Conservation (phyloP, 2,329 filamentous ascomycete species). For the Capronia coronata region DNA sequence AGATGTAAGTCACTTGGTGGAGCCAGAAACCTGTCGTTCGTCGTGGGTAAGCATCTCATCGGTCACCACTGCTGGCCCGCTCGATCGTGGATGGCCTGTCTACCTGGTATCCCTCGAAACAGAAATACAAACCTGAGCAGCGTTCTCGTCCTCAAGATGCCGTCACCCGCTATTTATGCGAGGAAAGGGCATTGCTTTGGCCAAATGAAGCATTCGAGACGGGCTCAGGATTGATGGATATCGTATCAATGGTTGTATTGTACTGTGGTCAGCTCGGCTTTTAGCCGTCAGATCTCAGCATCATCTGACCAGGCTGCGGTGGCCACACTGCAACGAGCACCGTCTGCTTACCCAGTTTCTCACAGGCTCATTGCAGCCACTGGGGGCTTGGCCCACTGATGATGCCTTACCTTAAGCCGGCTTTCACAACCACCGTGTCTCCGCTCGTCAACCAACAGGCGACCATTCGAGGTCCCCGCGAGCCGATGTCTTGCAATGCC, state of each 20-base stretch:
- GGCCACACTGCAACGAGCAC: neutral
- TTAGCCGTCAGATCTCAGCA: neutral
- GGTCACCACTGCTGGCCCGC: neutral
- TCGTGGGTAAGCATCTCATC: neutral
- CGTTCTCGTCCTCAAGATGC: neutral
- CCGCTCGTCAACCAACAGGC: neutral
- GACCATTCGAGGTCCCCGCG: neutral
- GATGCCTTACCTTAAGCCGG: neutral
- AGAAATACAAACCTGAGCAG: neutral
- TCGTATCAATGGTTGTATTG: too few relatives aligned
- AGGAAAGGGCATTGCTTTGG: neutral
- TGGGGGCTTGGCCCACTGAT: neutral
- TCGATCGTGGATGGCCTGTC: neutral
- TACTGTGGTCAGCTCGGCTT: neutral
- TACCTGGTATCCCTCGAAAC: neutral
- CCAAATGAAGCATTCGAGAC: too few relatives aligned
- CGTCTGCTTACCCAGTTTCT: neutral
- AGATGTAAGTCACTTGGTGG: neutral
- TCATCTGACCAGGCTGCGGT: neutral
- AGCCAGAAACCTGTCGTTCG: neutral
- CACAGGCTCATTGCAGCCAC: neutral
- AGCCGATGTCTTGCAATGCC: too few relatives aligned
- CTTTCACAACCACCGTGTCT: neutral
- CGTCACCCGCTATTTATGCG: neutral
- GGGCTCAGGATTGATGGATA: slow-evolving; percentile 1